Evolutionary conservation across 2,329 filamentous ascomycete species (phyloP), one percentile per base, ranked within the genome.

Genomic region (Alternaria gaisen): DNA sequence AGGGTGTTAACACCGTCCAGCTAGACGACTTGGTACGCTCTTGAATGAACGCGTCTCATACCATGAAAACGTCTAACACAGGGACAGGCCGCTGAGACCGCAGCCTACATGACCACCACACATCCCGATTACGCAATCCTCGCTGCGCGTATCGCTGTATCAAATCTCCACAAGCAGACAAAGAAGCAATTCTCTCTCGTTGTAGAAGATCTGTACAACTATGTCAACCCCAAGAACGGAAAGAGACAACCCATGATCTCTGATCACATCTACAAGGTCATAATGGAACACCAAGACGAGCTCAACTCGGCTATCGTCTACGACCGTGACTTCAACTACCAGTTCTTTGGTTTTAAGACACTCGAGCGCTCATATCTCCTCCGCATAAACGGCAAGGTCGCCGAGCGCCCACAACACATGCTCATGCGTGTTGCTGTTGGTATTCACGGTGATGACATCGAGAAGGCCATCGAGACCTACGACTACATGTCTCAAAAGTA

Each of bases 131-230:
- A 99, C 80, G 95, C 95, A 79, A 96, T 98, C 79, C 93, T 99
- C 61, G 95, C 95, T 68, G 95, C 95, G 69, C 94, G 95, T 83
- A 98, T 99, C 78, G 95, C 95, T 72, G 95, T 99, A 56, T 99
- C 95, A 77, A 99, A 99, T 84, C 91, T 99, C 61, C 95, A 99
- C 90, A 99, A 99, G 85, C 95, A 99, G 87, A 99, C 95, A 68
- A 98, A 98, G 88, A 99, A 99, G 87, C 94, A 98, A 80, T 99
- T 96, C 85, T 98, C 95, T n/a, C 86, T 92, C 51, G 95, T 99
- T 61, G 87, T 99, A 72, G 90, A 88, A 73, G 95, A 99, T 75
- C 88, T 99, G 42, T 97, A 94, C 83, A 87, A 95, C 84, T 99
- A 97, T 81, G 85, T 97, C 81, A 99, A 99, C 84, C 93, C 94